These are phyloP conservation scores for Chenopodium formosanum DNA, from an alignment of 148 eudicot genomes.

Conservation along the genomic window DNA sequence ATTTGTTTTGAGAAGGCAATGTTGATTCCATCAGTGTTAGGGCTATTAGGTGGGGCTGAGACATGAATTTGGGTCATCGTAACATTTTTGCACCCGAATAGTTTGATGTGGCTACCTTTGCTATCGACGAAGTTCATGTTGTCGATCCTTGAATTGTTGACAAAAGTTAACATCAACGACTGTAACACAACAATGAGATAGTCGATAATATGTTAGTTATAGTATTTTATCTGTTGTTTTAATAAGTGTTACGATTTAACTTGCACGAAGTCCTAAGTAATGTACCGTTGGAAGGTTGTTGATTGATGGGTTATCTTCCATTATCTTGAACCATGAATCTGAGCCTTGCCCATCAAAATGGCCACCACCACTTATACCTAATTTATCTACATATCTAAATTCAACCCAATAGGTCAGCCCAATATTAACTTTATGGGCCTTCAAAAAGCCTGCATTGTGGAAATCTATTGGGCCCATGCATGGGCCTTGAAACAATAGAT, in stretches of 20 bases:
- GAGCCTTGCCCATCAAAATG: conserved; percentile 20
- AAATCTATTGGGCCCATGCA: conserved; percentile 14
- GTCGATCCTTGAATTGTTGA: conserved; percentile 21
- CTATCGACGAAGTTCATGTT: conserved; percentile 27
- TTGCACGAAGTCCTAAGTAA: background rate
- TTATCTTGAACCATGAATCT: background rate
- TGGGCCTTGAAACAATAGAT: conserved; percentile 6
- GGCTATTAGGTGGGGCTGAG: conserved; percentile 38
- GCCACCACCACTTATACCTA: conserved; percentile 2
- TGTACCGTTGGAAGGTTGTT: conserved; percentile 1
- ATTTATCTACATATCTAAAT: conserved; percentile 3
- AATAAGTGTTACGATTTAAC: too few relatives aligned
- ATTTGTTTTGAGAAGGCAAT: conserved; percentile 37
- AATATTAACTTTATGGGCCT: conserved; percentile 7
- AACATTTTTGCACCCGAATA: conserved; percentile 12
- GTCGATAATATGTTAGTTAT: too few relatives aligned
- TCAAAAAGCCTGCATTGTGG: conserved; percentile 5
- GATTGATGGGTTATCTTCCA: background rate
- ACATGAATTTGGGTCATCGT: background rate
- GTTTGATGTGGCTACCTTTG: conserved; percentile 29
- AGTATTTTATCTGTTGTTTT: too few relatives aligned
- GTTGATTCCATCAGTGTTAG: conserved; percentile 65
- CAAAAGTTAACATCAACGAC: conserved; percentile 14
- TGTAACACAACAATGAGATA: conserved; percentile 2
- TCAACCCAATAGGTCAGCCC: background rate